Conservation (phyloP, 177 flowering plant genomes). For the Telopea speciosissima region DNA sequence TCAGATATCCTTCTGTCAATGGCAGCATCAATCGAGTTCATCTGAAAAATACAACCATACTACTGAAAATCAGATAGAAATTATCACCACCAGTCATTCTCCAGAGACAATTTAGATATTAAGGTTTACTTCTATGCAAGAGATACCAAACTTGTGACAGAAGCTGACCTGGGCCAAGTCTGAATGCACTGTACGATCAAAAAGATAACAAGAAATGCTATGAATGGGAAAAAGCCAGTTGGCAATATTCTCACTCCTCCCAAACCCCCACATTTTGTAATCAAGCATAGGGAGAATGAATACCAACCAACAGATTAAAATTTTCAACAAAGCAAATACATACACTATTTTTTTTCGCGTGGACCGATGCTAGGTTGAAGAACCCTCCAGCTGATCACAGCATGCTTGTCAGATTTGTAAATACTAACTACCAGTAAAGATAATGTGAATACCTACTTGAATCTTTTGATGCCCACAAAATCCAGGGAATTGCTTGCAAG, state of each 20-base stretch:
- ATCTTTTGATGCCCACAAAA: constrained; percentile 52
- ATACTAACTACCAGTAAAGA: constrained; percentile 33
- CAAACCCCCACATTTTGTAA: constrained; percentile 37
- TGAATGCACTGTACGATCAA: constrained; percentile 66
- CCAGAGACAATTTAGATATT: constrained; percentile 10
- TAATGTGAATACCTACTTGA: constrained; percentile 64
- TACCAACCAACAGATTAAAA: constrained; percentile 23
- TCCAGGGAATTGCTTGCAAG: constrained; percentile 50
- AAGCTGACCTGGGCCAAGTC: constrained; percentile 95
- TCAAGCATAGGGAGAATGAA: constrained; percentile 38
- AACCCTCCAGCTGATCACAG: constrained; percentile 37
- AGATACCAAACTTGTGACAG: constrained; percentile 48
- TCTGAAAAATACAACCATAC: constrained; percentile 48
- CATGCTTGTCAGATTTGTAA: constrained; percentile 45
- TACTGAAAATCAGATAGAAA: constrained; percentile 21
- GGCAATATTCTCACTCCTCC: constrained; percentile 46
- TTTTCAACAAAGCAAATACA: constrained; percentile 31
- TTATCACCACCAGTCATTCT: neutral
- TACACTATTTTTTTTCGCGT: constrained; percentile 32
- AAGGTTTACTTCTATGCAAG: constrained; percentile 26
- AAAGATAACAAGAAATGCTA: constrained; percentile 43
- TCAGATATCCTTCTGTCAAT: constrained; percentile 89
- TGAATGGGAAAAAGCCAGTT: constrained; percentile 44
- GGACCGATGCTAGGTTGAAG: constrained; percentile 32
- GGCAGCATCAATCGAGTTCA: constrained; percentile 96